These are phyloP conservation scores for Gossypium herbaceum DNA, from an alignment of 345 rosid species.

Conservation along the genomic window DNA sequence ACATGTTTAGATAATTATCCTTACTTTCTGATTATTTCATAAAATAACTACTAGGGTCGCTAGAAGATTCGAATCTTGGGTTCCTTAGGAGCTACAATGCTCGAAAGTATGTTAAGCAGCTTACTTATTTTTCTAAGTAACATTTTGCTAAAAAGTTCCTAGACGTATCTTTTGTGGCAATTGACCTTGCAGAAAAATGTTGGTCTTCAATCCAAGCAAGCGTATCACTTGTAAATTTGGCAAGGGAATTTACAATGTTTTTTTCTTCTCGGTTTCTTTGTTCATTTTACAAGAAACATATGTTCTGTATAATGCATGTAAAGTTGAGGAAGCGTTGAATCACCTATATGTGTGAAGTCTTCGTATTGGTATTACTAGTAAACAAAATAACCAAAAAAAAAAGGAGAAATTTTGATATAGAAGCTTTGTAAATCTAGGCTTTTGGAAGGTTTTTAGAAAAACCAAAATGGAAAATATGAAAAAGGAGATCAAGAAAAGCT, in stretches of 20 bases:
- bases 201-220: slow-evolving; percentile 40
- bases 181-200: slow-evolving; percentile 44
- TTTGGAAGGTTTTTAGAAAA: too few relatives aligned
- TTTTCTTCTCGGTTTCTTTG: neutral
- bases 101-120: neutral
- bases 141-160: neutral
- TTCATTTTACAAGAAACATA: neutral
- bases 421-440: too few relatives aligned
- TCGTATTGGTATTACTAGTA: neutral
- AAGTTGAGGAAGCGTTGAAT: neutral
- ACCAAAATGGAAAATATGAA: too few relatives aligned
- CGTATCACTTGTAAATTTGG: slow-evolving; percentile 56
- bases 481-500: too few relatives aligned
- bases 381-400: too few relatives aligned
- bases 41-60: neutral
- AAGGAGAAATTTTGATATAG: too few relatives aligned
- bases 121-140: neutral
- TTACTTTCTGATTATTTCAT: neutral
- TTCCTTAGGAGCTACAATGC: neutral
- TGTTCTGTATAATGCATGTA: neutral
- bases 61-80: neutral
- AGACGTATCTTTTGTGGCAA: neutral
- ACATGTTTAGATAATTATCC: neutral
- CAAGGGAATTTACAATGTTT: neutral
- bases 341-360: neutral